These are phyloP conservation scores for Cladorrhinum samala DNA, from an alignment of 495 filamentous ascomycete genomes.

Conservation along the genomic window DNA sequence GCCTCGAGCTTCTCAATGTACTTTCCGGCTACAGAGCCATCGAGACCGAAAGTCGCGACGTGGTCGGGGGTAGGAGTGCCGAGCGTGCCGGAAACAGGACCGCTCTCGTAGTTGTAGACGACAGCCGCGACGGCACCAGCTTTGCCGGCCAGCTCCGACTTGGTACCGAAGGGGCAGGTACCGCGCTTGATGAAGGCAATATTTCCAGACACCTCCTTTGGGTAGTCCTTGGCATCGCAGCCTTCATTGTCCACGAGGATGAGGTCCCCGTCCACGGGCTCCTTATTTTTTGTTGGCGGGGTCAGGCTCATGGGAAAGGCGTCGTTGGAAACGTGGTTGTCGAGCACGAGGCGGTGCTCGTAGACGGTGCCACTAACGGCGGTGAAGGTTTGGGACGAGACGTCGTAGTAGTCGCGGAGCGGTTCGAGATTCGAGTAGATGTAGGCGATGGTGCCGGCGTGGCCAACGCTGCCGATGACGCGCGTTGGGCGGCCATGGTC, in stretches of 20 bases:
- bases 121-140: conserved; percentile 56
- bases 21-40: conserved; percentile 43
- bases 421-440: conserved; percentile 45
- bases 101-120: conserved; percentile 52
- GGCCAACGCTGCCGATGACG: conserved; percentile 58
- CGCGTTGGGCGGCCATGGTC: conserved; percentile 58
- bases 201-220: conserved; percentile 35
- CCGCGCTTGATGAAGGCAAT: conserved; percentile 56
- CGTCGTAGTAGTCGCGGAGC: conserved; percentile 52
- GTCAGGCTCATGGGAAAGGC: conserved; percentile 54
- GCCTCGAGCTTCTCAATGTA: conserved; percentile 40
- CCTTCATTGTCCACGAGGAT: conserved; percentile 43
- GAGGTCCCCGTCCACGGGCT: conserved; percentile 45
- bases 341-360: conserved; percentile 51
- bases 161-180: conserved; percentile 53
- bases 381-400: conserved; percentile 52
- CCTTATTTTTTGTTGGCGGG: conserved; percentile 50
- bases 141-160: conserved; percentile 50
- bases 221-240: conserved; percentile 44
- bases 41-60: conserved; percentile 53
- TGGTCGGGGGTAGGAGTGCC: conserved; percentile 46
- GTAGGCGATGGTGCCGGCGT: conserved; percentile 54
- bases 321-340: conserved; percentile 43
- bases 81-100: conserved; percentile 46
- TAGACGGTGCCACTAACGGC: conserved; percentile 54